Evolutionary conservation across 2,329 filamentous ascomycete species (phyloP).

Genomic region (Ophiostoma populinum): DNA sequence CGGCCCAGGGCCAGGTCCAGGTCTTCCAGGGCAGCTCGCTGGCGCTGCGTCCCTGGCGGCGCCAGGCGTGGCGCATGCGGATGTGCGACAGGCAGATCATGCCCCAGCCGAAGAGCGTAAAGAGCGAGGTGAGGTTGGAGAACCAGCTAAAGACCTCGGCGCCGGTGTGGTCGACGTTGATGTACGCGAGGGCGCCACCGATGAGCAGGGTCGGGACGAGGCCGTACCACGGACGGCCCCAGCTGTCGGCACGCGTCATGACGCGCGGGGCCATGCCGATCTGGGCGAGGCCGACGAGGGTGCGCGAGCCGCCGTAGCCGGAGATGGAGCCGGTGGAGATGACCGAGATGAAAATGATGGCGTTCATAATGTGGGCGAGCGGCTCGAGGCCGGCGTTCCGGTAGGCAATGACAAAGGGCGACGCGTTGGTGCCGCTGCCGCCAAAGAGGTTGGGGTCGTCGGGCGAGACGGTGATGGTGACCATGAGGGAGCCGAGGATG

Average conservation of each 20-base stretch:
- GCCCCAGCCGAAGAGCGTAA: conserved; percentile 5
- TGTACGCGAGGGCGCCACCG: conserved; percentile 4
- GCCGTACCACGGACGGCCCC: conserved; percentile 7
- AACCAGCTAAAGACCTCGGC: conserved; percentile 8
- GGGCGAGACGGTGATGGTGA: conserved; percentile 30
- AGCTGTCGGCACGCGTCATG: conserved; percentile 1
- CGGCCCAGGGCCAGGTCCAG: conserved; percentile 6
- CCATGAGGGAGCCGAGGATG: conserved; percentile 31
- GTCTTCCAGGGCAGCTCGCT: conserved; percentile 1
- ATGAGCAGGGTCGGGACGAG: conserved; percentile 5
- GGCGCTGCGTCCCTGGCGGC: background rate
- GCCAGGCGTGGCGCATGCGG: conserved; percentile 2
- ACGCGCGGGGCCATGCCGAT: conserved; percentile 5
- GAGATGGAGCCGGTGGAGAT: conserved; percentile 1
- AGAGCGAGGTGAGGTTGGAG: conserved; percentile 5
- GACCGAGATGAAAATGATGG: conserved; percentile 39
- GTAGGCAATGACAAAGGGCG: conserved; percentile 41
- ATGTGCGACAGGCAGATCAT: conserved; percentile 5
- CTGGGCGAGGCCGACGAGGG: conserved; percentile 6
- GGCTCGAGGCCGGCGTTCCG: conserved; percentile 32
- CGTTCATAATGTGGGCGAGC: conserved; percentile 39
- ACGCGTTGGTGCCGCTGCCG: conserved; percentile 25
- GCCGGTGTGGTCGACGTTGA: conserved; percentile 7
- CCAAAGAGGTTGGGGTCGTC: conserved; percentile 29
- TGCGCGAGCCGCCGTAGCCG: conserved; percentile 3